Base-by-base conservation (phyloP, 495 filamentous ascomycete species). In the Tuber borchii region DNA sequence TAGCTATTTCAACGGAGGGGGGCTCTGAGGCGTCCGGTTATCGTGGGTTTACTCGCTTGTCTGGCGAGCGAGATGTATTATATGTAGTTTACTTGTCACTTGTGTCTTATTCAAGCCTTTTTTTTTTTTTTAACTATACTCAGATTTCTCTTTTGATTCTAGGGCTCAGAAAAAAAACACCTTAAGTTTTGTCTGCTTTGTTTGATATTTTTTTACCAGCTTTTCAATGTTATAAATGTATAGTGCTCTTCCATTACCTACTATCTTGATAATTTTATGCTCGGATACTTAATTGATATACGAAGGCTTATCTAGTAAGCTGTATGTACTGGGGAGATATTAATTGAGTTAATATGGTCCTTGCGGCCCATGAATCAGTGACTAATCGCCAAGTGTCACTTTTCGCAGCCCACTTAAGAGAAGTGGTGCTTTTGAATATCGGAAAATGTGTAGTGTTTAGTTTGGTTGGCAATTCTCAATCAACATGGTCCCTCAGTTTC, bases 11-110 rank as follows among this genome's bases (percentile, higher is more conserved):
- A 34, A 65, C 26, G 12, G 56, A 65, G 31, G 56, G 48, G 22
- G n/a, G 14, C 56, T 65, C 14, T 65, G 56, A 65, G 56, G 56
- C 56, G 56, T 65, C 56, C 56, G 56, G 56, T 65, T 65, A 65
- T 65, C 26, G 56, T 34, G 26, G 31, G 51, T 61, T 61, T 61
- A 22, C 51, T 65, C 19, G 9, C 56, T 65, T 26, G 16, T 65
- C 56, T 65, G 31, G 56, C 14, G 56, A 34, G 56, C 26, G 56
- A 65, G 56, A 34, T 65, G 56, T 65, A 65, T 34, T 17, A 65
- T 65, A 65, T 65, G 56, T 65, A 65, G 56, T 31, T 65, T 65
- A 65, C 26, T 34, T 65, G 26, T 65, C 16, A 65, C 26, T 34
- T 65, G 3, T 65, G 56, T 65, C 56, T 31, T 65, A 34, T 65